These are phyloP conservation scores for Suillus variegatus DNA, from an alignment of 768 basidiomycete species.

Conservation along the genomic window DNA sequence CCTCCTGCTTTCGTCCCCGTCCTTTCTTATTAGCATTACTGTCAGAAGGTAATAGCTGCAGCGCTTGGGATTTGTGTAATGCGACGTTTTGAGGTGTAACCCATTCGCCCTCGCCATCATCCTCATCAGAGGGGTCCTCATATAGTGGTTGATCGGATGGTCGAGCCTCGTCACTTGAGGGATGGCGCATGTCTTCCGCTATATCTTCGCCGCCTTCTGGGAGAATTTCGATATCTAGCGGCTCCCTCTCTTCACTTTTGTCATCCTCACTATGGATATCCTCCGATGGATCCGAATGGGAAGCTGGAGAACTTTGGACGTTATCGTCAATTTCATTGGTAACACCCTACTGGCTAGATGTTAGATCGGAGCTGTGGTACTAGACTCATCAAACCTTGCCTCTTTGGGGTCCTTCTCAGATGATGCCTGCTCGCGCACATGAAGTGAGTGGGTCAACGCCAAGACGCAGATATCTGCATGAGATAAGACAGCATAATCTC, in stretches of 20 bases:
- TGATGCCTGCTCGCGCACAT: conserved; percentile 48
- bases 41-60: conserved; percentile 75
- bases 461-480: conserved; percentile 89
- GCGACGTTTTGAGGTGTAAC: conserved; percentile 90
- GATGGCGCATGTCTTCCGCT: conserved; percentile 12
- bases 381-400: conserved; percentile 13
- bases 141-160: conserved; percentile 44
- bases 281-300: conserved; percentile 17
- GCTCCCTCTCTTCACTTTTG: conserved; percentile 32
- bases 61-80: conserved; percentile 83
- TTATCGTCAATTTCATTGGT: background rate
- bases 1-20: conserved; percentile 35
- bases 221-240: conserved; percentile 47
- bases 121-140: conserved; percentile 76
- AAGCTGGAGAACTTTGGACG: background rate
- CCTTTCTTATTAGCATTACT: conserved; percentile 29
- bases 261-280: conserved; percentile 6
- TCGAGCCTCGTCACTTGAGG: background rate
- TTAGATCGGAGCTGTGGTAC: background rate
- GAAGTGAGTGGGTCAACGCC: conserved; percentile 82
- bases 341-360: background rate
- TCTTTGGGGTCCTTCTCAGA: conserved; percentile 30
- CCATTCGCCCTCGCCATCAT: conserved; percentile 94
- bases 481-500: conserved; percentile 92
- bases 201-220: conserved; percentile 25